Evolutionary conservation across 202 grass and related monocot genomes (phyloP).

Genomic region (Digitaria exilis): DNA sequence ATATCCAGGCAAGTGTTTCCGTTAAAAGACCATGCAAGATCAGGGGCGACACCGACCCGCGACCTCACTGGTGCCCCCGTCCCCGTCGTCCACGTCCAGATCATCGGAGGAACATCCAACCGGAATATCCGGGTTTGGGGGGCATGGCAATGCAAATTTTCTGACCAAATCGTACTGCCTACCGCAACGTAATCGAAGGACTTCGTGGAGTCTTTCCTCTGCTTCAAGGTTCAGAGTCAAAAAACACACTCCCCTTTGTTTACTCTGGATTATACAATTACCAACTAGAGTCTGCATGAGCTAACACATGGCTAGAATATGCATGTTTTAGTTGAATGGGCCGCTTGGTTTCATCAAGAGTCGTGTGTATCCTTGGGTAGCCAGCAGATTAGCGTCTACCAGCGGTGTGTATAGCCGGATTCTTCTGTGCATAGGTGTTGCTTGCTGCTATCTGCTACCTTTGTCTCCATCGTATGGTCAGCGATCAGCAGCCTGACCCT

Average conservation of each 20-base stretch:
- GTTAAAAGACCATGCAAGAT: slow-evolving; percentile 12
- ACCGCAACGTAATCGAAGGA: background rate
- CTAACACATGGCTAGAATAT: background rate
- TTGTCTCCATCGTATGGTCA: slow-evolving; percentile 22
- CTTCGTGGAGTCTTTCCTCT: background rate
- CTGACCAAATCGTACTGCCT: slow-evolving; percentile 23
- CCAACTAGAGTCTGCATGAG: background rate
- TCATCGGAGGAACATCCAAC: slow-evolving; percentile 41
- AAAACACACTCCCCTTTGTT: background rate
- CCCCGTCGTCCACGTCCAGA: slow-evolving; percentile 13
- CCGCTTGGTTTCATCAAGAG: slow-evolving; percentile 17
- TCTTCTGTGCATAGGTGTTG: background rate
- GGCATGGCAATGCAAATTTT: slow-evolving; percentile 17
- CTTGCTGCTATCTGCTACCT: background rate
- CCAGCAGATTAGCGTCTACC: background rate
- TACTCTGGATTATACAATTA: background rate
- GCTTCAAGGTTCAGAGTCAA: background rate
- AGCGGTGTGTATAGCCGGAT: slow-evolving; percentile 5
- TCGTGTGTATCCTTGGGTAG: background rate
- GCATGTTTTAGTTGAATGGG: slow-evolving; percentile 9
- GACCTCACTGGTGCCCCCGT: background rate
- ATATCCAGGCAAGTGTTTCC: slow-evolving; percentile 44
- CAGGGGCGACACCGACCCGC: slow-evolving; percentile 19
- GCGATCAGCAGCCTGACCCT: slow-evolving; percentile 16
- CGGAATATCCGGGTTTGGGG: slow-evolving; percentile 41